Conservation (phyloP, 495 filamentous ascomycete species). For the Aspergillus avenaceus region DNA sequence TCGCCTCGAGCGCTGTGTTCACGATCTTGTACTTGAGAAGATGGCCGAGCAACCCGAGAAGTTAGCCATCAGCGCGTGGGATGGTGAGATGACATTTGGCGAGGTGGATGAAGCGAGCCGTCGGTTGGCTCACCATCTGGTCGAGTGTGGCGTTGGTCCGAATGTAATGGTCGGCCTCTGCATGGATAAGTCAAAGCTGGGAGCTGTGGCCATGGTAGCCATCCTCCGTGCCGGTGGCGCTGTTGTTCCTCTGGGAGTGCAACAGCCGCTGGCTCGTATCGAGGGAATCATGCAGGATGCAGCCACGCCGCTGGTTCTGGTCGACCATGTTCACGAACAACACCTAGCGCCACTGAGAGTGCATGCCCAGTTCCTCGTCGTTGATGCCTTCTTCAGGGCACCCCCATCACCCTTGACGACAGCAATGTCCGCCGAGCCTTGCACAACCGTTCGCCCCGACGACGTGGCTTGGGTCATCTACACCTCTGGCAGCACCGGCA, state of each 20-base stretch:
- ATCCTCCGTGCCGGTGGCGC: background rate
- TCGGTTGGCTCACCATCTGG: constrained; percentile 16
- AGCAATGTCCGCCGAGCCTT: no score
- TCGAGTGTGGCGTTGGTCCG: constrained; percentile 20
- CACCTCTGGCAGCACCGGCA: constrained; percentile 29
- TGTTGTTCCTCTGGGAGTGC: background rate
- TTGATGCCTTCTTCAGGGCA: no score
- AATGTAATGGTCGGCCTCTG: constrained; percentile 25
- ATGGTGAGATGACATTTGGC: constrained; percentile 46
- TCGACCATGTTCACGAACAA: no score
- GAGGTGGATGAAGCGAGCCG: constrained; percentile 35
- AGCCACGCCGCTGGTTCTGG: no score
- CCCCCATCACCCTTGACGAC: no score
- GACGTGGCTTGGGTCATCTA: constrained; percentile 24
- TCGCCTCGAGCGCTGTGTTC: background rate
- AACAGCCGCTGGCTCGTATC: background rate
- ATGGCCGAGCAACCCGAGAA: constrained; percentile 14
- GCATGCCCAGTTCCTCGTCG: no score
- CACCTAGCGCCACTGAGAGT: no score
- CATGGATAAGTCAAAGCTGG: constrained; percentile 1
- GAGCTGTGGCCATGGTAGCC: constrained; percentile 6
- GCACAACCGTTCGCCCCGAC: no score
- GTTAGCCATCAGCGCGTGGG: constrained; percentile 36
- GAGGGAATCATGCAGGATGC: no score
- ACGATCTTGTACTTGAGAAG: background rate